Conservation (phyloP, 768 basidiomycete genomes). For the Fibroporia radiculosa region DNA sequence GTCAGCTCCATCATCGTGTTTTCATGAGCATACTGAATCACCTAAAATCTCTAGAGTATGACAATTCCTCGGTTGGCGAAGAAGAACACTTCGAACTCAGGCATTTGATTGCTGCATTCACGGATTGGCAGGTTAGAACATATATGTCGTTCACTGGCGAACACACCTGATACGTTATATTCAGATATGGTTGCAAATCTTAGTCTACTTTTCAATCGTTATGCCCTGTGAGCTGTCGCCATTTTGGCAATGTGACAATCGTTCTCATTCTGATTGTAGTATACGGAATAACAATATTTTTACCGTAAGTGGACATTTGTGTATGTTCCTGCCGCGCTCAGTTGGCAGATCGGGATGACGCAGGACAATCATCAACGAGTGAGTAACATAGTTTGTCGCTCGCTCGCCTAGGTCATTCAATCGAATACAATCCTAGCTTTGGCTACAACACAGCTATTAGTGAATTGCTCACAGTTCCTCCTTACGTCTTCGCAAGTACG, state of each 20-base stretch:
- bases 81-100: conserved; percentile 51
- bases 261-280: conserved; percentile 27
- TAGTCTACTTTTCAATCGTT: conserved; percentile 52
- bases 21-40: neutral
- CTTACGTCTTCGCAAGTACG: conserved; percentile 58
- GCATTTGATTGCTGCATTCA: conserved; percentile 45
- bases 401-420: neutral
- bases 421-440: conserved; percentile 31
- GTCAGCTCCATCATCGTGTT: conserved; percentile 24
- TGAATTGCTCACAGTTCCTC: conserved; percentile 60
- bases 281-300: conserved; percentile 63
- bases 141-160: no score
- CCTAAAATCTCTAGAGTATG: conserved; percentile 32
- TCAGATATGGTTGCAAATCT: conserved; percentile 35
- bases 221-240: conserved; percentile 42
- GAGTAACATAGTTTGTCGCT: neutral
- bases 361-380: conserved; percentile 56
- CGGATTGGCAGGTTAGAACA: conserved; percentile 68
- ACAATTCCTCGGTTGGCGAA: conserved; percentile 49
- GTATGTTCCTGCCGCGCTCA: neutral
- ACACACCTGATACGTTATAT: no score
- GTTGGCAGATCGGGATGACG: neutral
- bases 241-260: neutral
- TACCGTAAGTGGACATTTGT: conserved; percentile 44
- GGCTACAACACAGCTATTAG: conserved; percentile 48